Base-by-base conservation (phyloP, 345 rosid species). In the Crucihimalaya himalaica region DNA sequence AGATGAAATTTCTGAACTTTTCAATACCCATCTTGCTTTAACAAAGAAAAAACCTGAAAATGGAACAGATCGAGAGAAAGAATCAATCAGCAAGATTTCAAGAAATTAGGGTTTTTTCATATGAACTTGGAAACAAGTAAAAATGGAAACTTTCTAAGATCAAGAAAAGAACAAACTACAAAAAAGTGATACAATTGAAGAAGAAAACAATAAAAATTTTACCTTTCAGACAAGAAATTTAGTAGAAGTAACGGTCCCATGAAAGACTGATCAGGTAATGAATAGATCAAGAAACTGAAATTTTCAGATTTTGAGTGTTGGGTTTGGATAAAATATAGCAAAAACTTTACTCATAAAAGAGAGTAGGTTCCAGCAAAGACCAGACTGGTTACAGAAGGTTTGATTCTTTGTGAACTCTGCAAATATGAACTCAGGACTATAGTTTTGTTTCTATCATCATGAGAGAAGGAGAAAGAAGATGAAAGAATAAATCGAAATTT, bases 21-120 rank as follows among this genome's bases (percentile, higher is more conserved):
- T 53, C 68, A 63, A 16, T 20, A 73, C 79, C 79, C 93, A 86
- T 88, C 61, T 71, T 71, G 47, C 63, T 47, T n/a, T 0, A 46
- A 54, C 2, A 1, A 5, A 27, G 5, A 31, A 3, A 7, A 40
- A 54, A 47, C 63, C 75, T 70, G 71, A 0, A 13, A 62, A 23
- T 32, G 15, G 11, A 42, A 62, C 29, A 70, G 75, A 70, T 76
- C 57, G 9, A 18, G 14, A 21, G 10, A 20, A 48, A 27, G 0
- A 70, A 21, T 55, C 58, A 29, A 47, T 57, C 40, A 73, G 56
- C 1, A 2, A 47, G 59, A 16, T 64, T 32, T 63, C 16, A n/a
- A 54, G 5, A 28, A 68, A 63, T 1, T 31, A 54, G 59, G 70
- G 58, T 37, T 67, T 48, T 40, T 0, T 31, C 6, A 31, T 19